Evolutionary conservation across 257 asterid species (phyloP).

Genomic region (Lithospermum erythrorhizon): DNA sequence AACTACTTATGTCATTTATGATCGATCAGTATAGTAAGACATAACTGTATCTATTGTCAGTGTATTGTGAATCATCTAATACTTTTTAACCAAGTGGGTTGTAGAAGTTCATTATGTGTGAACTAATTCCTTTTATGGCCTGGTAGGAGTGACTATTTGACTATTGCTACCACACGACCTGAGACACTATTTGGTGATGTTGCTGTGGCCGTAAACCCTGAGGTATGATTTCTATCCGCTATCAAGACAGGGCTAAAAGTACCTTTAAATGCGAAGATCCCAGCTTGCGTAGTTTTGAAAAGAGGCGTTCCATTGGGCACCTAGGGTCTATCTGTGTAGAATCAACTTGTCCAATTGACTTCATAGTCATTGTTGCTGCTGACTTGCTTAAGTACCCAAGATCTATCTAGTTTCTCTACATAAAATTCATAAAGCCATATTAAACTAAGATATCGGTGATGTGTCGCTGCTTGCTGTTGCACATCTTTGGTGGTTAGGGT

Average conservation of each 20-base stretch:
- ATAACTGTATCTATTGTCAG: neutral
- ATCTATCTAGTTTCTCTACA: neutral
- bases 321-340: neutral
- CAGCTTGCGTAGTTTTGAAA: neutral
- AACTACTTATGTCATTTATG: too few relatives aligned
- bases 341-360: too few relatives aligned
- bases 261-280: neutral
- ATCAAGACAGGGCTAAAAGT: neutral
- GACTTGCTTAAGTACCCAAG: neutral
- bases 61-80: neutral
- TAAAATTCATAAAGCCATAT: too few relatives aligned
- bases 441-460: too few relatives aligned
- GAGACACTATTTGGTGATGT: conserved; percentile 98
- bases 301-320: neutral
- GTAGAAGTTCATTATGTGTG: neutral
- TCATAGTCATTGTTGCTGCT: too few relatives aligned
- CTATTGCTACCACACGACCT: conserved; percentile 96
- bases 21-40: neutral
- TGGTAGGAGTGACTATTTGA: conserved; percentile 73
- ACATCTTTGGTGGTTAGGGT: too few relatives aligned
- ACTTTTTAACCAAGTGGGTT: neutral
- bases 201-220: conserved; percentile 87
- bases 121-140: conserved; percentile 1
- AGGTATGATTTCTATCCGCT: conserved; percentile 42
- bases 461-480: too few relatives aligned